Evolutionary conservation across 2,329 filamentous ascomycete genomes (phyloP).

Genomic region (Coniochaeta sp.): DNA sequence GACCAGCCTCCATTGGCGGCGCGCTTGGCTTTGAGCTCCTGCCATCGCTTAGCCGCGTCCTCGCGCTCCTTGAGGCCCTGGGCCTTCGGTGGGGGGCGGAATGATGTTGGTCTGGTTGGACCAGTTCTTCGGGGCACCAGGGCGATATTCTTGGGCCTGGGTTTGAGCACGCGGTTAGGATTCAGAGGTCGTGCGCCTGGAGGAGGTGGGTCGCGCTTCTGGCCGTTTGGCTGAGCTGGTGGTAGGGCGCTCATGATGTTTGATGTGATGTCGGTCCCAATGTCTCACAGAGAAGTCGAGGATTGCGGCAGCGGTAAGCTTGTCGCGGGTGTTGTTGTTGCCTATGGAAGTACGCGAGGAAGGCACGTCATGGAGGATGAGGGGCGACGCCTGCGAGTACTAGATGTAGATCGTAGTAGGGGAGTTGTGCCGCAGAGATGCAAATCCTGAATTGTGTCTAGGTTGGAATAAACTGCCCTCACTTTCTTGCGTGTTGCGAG

Average conservation of each 20-base stretch:
- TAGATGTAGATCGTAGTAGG: too few species aligned
- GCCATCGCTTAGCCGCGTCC: conserved; percentile 11
- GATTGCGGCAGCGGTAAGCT: not conserved
- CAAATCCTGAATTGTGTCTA: not conserved
- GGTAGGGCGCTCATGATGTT: not conserved
- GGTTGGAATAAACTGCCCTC: too few species aligned
- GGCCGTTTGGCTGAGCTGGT: not conserved
- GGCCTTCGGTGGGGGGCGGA: conserved; percentile 9
- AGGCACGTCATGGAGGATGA: conserved; percentile 7
- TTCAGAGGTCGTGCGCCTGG: conserved; percentile 6
- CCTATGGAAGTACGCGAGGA: not conserved
- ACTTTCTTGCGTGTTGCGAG: not conserved
- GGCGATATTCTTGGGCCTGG: conserved; percentile 48
- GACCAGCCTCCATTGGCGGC: conserved; percentile 45
- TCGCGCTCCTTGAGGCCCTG: conserved; percentile 11
- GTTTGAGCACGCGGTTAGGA: conserved; percentile 37
- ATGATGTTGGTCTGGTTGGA: conserved; percentile 22
- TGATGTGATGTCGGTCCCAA: not conserved
- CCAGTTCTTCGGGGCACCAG: conserved; percentile 45
- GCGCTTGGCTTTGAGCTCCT: conserved; percentile 31
- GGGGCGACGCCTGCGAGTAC: not conserved
- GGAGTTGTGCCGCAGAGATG: not conserved
- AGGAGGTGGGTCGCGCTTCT: conserved; percentile 7
- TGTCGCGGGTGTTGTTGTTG: not conserved
- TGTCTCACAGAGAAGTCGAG: not conserved